Evolutionary conservation across 371 early-diverging fungal species (phyloP).

Genomic region (Coemansia sp.): DNA sequence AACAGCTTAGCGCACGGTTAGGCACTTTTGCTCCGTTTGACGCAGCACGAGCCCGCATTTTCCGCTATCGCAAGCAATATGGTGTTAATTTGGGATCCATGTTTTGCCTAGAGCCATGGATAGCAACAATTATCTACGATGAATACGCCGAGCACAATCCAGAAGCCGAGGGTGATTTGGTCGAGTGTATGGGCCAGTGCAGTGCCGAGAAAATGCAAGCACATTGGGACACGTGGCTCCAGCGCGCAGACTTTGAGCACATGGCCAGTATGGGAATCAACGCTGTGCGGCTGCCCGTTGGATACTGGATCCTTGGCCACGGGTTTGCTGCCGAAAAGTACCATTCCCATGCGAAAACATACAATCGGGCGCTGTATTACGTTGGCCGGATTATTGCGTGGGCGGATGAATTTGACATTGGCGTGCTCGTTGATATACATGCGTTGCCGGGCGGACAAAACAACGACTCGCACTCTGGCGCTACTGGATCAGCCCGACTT

Average conservation of each 20-base stretch:
- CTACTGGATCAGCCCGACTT: constrained; percentile 6
- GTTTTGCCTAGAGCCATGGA: constrained; percentile 23
- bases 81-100: constrained; percentile 16
- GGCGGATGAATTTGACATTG: constrained; percentile 15
- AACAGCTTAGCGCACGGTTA: constrained; percentile 3
- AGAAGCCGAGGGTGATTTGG: constrained; percentile 14
- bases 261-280: constrained; percentile 18
- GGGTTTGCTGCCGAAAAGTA: constrained; percentile 5
- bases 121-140: constrained; percentile 12
- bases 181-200: constrained; percentile 12
- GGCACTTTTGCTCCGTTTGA: constrained; percentile 10
- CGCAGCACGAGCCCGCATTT: constrained; percentile 3
- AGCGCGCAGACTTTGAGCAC: constrained; percentile 14
- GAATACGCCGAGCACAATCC: constrained; percentile 1
- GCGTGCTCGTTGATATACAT: constrained; percentile 14
- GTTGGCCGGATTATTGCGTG: constrained; percentile 5
- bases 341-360: background rate
- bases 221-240: constrained; percentile 16
- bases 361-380: constrained; percentile 2
- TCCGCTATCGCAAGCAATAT: constrained; percentile 16
- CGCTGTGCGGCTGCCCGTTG: constrained; percentile 12
- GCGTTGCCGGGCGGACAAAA: constrained; percentile 17
- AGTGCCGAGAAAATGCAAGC: constrained; percentile 6
- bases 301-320: constrained; percentile 12
- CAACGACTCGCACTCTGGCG: constrained; percentile 16